Evolutionary conservation across 306 rosid species (phyloP), one percentile per base, ranked within the genome.

Genomic region (Heteromeles arbutifolia): DNA sequence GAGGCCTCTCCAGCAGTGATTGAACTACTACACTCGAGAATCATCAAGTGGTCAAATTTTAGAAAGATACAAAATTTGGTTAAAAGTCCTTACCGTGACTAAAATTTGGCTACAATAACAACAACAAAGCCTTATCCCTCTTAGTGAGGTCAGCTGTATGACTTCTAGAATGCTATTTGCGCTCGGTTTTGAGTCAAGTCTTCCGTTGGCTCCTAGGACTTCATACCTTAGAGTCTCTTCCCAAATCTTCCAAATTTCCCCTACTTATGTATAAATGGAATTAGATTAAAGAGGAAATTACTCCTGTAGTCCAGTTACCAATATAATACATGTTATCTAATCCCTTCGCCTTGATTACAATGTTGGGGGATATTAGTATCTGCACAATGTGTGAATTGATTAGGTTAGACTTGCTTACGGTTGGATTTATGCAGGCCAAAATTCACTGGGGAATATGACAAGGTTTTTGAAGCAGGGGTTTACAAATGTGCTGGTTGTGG

Each of bases 361-460:
- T 44, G 8, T 8, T 34, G 39, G 24, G 52, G 65, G 65, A 57
- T 3, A n/a, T 11, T n/a, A 34, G 2, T 34, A n/a, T 9, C 22
- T 57, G 28, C 62, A 24, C 29, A 58, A 59, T 24, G 18, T n/a
- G 28, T 21, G 61, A n/a, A 56, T n/a, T 21, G 26, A 11, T 56
- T 52, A 52, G 2, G 22, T 56, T 21, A 21, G 62, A 21, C 25
- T 57, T 26, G 65, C 34, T 25, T 59, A 13, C 54, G 22, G 57
- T 11, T 6, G 52, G 11, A 32, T 48, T 72, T 67, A 22, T 78
- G 81, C 87, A 93, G 98, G 86, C 82, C 48, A 74, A 87, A 74
- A 77, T 92, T 96, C 75, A 89, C 96, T 0, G 97, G 97, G 56
- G 86, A 93, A 81, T 93, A 93, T 73, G 87, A 93, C 81, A 93